Evolutionary conservation across 2,329 filamentous ascomycete species (phyloP).

Genomic region (Trichoderma sp.): DNA sequence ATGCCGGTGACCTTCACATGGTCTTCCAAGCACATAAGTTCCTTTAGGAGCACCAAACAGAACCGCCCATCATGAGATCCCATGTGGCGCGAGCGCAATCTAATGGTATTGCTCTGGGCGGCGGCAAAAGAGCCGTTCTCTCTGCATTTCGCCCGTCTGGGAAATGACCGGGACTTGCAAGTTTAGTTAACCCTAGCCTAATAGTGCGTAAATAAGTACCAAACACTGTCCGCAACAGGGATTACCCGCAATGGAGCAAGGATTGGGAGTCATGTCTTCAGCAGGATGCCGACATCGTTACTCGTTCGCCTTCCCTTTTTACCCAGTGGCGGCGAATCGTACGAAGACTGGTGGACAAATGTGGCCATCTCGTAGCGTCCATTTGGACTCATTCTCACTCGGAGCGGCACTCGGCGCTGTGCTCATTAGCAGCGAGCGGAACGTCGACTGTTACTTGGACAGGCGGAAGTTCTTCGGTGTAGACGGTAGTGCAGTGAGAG

Average conservation of each 20-base stretch:
- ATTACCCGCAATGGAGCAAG: neutral
- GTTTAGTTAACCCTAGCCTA: neutral
- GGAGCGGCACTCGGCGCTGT: neutral
- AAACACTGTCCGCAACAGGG: neutral
- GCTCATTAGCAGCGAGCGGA: too few relatives aligned
- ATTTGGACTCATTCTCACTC: neutral
- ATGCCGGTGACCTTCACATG: neutral
- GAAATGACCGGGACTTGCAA: neutral
- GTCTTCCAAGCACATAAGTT: neutral
- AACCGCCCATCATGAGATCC: neutral
- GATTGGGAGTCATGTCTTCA: neutral
- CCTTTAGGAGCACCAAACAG: neutral
- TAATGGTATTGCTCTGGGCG: neutral
- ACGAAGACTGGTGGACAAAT: neutral
- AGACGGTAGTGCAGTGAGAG: neutral
- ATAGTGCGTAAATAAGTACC: neutral
- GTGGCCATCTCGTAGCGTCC: too few relatives aligned
- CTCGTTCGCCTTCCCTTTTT: neutral
- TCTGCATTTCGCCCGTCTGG: neutral
- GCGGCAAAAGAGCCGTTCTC: neutral
- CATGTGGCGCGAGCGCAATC: neutral
- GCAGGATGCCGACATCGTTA: neutral
- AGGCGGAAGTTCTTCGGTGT: neutral
- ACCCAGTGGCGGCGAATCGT: neutral
- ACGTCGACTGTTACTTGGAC: neutral